These are phyloP conservation scores for Arthrobotrys conoides DNA, from an alignment of 2,329 filamentous ascomycete species.

Conservation along the genomic window DNA sequence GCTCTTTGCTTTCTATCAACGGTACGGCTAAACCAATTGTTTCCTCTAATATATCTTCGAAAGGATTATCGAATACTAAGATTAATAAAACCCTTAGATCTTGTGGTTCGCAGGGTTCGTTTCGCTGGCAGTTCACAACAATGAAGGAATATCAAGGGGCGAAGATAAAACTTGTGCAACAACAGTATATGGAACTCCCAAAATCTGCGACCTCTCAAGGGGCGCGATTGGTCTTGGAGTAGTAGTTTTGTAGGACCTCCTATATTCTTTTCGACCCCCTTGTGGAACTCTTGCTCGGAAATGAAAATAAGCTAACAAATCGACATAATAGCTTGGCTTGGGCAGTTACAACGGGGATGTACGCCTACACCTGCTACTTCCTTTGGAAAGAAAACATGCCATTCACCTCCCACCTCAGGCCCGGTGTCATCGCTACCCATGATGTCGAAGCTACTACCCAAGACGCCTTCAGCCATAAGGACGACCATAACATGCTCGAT, in stretches of 20 bases:
- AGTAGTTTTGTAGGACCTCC: constrained; percentile 73
- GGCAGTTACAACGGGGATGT: constrained; percentile 63
- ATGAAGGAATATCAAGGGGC: constrained; percentile 62
- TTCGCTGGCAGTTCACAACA: constrained; percentile 76
- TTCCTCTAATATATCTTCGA: background rate
- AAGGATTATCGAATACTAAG: background rate
- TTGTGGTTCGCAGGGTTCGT: constrained; percentile 79
- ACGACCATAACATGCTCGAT: constrained; percentile 54
- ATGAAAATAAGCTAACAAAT: background rate
- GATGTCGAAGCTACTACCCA: constrained; percentile 60
- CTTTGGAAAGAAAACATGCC: constrained; percentile 62
- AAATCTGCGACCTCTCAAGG: constrained; percentile 75
- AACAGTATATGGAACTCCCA: constrained; percentile 68
- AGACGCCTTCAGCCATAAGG: constrained; percentile 60
- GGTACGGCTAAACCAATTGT: constrained; percentile 8
- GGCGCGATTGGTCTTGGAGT: constrained; percentile 76
- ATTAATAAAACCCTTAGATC: constrained; percentile 66
- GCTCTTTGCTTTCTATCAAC: constrained; percentile 67
- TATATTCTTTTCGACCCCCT: background rate
- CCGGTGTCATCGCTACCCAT: constrained; percentile 24
- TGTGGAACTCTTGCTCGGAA: background rate
- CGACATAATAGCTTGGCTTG: constrained; percentile 62
- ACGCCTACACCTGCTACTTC: constrained; percentile 64
- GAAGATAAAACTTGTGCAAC: constrained; percentile 55
- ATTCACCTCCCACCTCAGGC: constrained; percentile 49